These are phyloP conservation scores for Teratosphaeriaceae sp. DNA, from an alignment of 2,329 filamentous ascomycete genomes.

Conservation along the genomic window DNA sequence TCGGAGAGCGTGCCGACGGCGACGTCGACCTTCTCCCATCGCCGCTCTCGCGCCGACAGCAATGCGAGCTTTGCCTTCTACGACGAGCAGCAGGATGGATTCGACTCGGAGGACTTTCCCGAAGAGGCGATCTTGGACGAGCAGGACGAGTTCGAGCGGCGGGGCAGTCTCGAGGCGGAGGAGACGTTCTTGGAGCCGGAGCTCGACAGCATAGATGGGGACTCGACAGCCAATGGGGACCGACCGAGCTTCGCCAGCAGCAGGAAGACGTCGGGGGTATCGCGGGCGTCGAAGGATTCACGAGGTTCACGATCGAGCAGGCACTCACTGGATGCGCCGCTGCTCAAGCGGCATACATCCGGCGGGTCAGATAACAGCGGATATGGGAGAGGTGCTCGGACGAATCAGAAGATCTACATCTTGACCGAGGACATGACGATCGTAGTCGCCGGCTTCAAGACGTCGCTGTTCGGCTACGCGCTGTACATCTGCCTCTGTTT, in stretches of 20 bases:
- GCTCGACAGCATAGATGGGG: constrained; percentile 14
- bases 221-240: constrained; percentile 4
- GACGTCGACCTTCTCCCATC: constrained; percentile 83
- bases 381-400: constrained; percentile 53
- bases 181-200: constrained; percentile 27
- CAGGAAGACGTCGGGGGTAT: constrained; percentile 54
- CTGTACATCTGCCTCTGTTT: constrained; percentile 66
- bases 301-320: constrained; percentile 43
- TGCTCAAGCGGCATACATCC: constrained; percentile 67
- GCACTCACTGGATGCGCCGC: constrained; percentile 53
- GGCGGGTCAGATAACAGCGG: constrained; percentile 61
- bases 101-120: constrained; percentile 30
- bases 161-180: constrained; percentile 35
- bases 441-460: constrained; percentile 85
- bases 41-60: constrained; percentile 72
- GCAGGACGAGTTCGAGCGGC: too few species aligned
- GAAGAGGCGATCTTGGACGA: constrained; percentile 42
- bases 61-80: constrained; percentile 87
- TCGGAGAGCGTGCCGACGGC: constrained; percentile 95
- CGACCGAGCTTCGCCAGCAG: constrained; percentile 29
- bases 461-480: constrained; percentile 61
- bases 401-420: constrained; percentile 89
- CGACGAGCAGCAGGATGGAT: constrained; percentile 53
- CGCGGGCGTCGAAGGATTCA: constrained; percentile 10
- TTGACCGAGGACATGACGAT: constrained; percentile 90